These are phyloP conservation scores for Neonectria punicea DNA, from an alignment of 2,329 filamentous ascomycete species.

Conservation along the genomic window DNA sequence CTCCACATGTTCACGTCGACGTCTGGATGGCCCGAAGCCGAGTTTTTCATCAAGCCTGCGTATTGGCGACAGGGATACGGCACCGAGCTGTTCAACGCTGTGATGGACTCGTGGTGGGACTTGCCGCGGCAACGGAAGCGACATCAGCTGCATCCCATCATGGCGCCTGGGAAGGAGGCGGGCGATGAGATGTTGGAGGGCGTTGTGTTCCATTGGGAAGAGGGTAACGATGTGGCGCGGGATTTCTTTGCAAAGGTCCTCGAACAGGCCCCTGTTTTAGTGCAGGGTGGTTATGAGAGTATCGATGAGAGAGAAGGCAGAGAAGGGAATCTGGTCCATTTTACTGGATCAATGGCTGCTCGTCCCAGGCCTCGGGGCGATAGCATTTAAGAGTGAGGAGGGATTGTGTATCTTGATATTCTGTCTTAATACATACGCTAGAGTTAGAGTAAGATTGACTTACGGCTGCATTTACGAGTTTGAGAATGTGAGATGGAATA, in stretches of 20 bases:
- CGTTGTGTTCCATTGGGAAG: conserved; percentile 30
- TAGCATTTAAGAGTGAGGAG: neutral
- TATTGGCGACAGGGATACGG: conserved; percentile 33
- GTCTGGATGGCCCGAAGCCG: conserved; percentile 35
- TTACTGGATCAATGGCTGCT: conserved; percentile 18
- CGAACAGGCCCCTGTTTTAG: conserved; percentile 23
- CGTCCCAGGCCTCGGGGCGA: conserved; percentile 11
- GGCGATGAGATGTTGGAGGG: conserved; percentile 28
- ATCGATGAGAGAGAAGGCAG: conserved; percentile 28
- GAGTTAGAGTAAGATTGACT: no score
- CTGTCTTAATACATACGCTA: no score
- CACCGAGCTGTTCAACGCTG: conserved; percentile 23
- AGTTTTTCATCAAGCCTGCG: conserved; percentile 30
- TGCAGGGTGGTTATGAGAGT: conserved; percentile 27
- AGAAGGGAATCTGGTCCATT: conserved; percentile 22
- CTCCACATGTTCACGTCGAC: conserved; percentile 22
- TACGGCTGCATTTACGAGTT: no score
- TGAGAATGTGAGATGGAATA: no score
- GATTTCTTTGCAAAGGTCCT: conserved; percentile 30
- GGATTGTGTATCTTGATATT: no score
- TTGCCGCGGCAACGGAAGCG: conserved; percentile 27
- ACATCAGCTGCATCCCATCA: conserved; percentile 22
- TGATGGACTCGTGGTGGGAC: conserved; percentile 35
- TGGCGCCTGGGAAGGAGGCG: conserved; percentile 18
- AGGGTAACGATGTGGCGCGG: conserved; percentile 22